Percentiles rank a stretch among this genome's conserved stretches.
These are phyloP conservation scores for Ulmus americana DNA, from an alignment of 331 rosid species.

Conservation along the genomic window DNA sequence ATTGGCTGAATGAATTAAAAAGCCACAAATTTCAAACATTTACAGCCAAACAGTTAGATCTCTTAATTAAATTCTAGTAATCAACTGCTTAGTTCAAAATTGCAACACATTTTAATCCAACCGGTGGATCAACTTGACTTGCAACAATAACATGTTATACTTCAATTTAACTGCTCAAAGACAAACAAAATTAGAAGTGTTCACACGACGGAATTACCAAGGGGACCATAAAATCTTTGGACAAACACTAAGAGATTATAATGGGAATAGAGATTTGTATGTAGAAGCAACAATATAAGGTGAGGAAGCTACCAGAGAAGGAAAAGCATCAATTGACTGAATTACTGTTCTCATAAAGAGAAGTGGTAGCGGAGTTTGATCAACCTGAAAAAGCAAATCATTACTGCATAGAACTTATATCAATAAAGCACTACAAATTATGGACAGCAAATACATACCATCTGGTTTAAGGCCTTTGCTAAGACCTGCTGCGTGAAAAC, in stretches of 20 bases:
- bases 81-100: neutral
- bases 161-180: neutral
- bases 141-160: neutral
- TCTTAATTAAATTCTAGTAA: neutral
- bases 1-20: no score
- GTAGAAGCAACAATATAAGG: neutral
- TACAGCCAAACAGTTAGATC: neutral
- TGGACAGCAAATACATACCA: slow-evolving; percentile 43
- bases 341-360: slow-evolving; percentile 99
- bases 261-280: neutral
- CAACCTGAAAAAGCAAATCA: slow-evolving; percentile 52
- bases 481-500: slow-evolving; percentile 97
- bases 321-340: slow-evolving; percentile 97
- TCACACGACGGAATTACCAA: neutral
- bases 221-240: neutral
- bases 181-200: neutral
- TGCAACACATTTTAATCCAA: neutral
- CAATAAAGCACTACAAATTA: neutral
- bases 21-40: neutral
- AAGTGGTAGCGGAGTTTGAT: slow-evolving; percentile 89
- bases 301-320: slow-evolving; percentile 57
- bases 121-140: neutral
- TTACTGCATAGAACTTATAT: slow-evolving; percentile 1
- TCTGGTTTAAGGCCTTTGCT: slow-evolving; percentile 90
- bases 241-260: neutral